phyloP scores from a whole-genome alignment of 352 stramenopile genomes.

The Saprolegnia parasitica region DNA sequence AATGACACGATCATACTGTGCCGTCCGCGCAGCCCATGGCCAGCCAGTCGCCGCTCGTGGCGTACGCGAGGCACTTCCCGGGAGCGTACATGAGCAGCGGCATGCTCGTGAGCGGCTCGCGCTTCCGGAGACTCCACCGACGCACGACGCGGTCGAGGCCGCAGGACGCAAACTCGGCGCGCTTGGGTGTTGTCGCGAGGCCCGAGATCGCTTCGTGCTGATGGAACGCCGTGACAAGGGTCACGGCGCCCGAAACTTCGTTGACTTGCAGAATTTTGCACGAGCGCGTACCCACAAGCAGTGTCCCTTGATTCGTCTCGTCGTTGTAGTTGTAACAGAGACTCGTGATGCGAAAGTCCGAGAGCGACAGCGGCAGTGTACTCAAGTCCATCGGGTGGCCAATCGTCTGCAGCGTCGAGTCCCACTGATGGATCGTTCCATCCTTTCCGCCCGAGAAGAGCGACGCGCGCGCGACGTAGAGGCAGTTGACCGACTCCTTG shows the following conservation, averaged over 20 bases:
- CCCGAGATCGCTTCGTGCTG: slow-evolving; percentile 9
- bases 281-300: slow-evolving; percentile 54
- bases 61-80: slow-evolving; percentile 39
- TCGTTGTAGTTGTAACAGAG: slow-evolving; percentile 53
- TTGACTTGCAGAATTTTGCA: slow-evolving; percentile 54
- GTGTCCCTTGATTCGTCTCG: slow-evolving; percentile 32
- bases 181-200: slow-evolving; percentile 21
- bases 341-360: slow-evolving; percentile 67
- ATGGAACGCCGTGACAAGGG: slow-evolving; percentile 24
- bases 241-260: slow-evolving; percentile 29
- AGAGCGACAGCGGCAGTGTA: slow-evolving; percentile 27
- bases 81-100: slow-evolving; percentile 35
- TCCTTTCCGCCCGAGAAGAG: slow-evolving; percentile 76
- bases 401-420: slow-evolving; percentile 68
- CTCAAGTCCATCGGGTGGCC: slow-evolving; percentile 62
- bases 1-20: slow-evolving; percentile 44
- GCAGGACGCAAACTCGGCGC: slow-evolving; percentile 28
- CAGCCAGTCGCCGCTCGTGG: slow-evolving; percentile 44
- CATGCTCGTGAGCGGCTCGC: slow-evolving; percentile 32
- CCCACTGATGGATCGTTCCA: slow-evolving; percentile 73
- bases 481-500: slow-evolving; percentile 28
- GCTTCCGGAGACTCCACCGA: slow-evolving; percentile 51
- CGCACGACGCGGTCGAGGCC: slow-evolving; percentile 22
- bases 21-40: slow-evolving; percentile 56
- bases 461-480: slow-evolving; percentile 28